A percentile compares a stretch with the other conserved stretches of the same genome.
phyloP scores from a whole-genome alignment of 176 grass and related monocot genomes.

The Alopecurus myosuroides region DNA sequence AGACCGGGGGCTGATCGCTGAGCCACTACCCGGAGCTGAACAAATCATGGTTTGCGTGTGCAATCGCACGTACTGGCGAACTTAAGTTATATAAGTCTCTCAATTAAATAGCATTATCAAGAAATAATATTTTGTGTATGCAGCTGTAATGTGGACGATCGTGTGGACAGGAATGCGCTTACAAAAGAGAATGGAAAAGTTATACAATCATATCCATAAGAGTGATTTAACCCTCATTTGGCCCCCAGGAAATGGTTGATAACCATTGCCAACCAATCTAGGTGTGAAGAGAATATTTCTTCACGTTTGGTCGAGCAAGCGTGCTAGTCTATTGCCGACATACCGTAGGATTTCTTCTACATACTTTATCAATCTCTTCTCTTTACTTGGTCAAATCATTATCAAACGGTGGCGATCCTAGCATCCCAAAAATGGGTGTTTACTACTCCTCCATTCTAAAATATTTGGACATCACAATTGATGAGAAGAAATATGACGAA shows the following conservation, averaged over 20 bases:
- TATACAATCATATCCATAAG: background rate
- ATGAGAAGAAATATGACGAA: too few species aligned
- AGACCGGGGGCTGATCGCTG: too few species aligned
- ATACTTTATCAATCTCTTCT: background rate
- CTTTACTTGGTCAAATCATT: background rate
- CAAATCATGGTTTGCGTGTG: background rate
- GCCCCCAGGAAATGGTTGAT: background rate
- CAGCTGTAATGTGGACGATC: background rate
- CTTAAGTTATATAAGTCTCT: background rate
- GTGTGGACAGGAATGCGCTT: background rate
- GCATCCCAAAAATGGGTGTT: background rate
- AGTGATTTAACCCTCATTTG: background rate
- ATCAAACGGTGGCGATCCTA: background rate
- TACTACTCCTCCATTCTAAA: too few species aligned
- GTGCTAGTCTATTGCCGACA: background rate
- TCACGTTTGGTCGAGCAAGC: background rate
- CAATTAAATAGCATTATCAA: background rate
- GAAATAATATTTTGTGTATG: background rate
- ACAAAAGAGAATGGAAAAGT: background rate
- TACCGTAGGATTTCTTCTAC: background rate
- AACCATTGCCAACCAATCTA: background rate
- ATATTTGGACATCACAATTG: too few species aligned
- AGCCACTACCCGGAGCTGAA: too few species aligned
- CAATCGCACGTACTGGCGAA: background rate
- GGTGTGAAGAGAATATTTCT: background rate